Evolutionary conservation across 345 rosid genomes (phyloP).

Genomic region (Eucalyptus marginata): DNA sequence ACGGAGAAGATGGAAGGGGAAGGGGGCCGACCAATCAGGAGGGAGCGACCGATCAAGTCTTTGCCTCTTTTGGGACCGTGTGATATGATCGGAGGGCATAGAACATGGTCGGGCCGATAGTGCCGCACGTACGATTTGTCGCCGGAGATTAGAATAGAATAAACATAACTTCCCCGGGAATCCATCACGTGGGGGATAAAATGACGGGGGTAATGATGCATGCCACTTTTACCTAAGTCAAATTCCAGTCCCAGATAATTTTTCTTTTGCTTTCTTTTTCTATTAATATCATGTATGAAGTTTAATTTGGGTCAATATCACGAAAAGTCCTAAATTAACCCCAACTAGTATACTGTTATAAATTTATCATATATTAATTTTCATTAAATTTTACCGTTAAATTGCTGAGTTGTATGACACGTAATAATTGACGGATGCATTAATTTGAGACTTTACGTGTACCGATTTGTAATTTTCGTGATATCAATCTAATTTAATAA

Average conservation of each 20-base stretch:
- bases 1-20: background rate
- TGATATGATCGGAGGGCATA: background rate
- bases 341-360: rapidly evolving
- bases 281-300: background rate
- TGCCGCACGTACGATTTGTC: background rate
- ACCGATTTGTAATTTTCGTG: too few species aligned
- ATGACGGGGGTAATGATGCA: background rate
- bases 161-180: background rate
- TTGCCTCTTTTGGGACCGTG: background rate
- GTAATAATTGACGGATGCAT: rapidly evolving
- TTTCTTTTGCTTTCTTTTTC: background rate
- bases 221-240: background rate
- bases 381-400: rapidly evolving
- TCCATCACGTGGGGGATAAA: background rate
- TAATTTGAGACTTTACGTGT: rapidly evolving
- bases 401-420: rapidly evolving
- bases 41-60: background rate
- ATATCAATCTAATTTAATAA: too few species aligned
- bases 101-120: background rate
- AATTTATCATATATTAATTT: too few species aligned
- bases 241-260: background rate
- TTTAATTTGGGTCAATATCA: too few species aligned
- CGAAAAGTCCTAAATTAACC: rapidly evolving
- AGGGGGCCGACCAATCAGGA: background rate
- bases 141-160: background rate